These are phyloP conservation scores for Aspergillaceae sp. DNA, from an alignment of 2,329 filamentous ascomycete species.

Conservation along the genomic window DNA sequence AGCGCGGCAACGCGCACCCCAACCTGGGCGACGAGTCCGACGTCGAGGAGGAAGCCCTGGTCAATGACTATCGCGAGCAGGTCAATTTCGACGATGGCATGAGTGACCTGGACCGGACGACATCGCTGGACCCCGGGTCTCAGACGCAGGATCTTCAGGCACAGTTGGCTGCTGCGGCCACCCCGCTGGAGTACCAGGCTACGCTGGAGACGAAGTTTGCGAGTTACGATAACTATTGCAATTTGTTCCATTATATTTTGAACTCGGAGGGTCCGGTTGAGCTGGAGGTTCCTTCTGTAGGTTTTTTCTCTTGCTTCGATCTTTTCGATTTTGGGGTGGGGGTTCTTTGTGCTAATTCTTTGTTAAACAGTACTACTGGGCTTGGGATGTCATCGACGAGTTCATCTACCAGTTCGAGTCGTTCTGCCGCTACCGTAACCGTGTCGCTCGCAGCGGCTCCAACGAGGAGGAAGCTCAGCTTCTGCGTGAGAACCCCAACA, in stretches of 20 bases:
- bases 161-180: slow-evolving; percentile 81
- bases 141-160: slow-evolving; percentile 88
- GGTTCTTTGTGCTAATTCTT: background rate
- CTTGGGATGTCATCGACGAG: slow-evolving; percentile 99
- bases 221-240: slow-evolving; percentile 99
- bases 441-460: slow-evolving; percentile 68
- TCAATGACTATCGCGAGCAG: slow-evolving; percentile 92
- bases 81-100: slow-evolving; percentile 86
- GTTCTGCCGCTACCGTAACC: slow-evolving; percentile 93
- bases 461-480: slow-evolving; percentile 90
- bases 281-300: slow-evolving; percentile 88
- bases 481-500: slow-evolving; percentile 93
- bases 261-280: slow-evolving; percentile 99
- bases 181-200: slow-evolving; percentile 91
- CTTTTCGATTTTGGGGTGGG: background rate
- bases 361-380: slow-evolving; percentile 79
- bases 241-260: slow-evolving; percentile 96
- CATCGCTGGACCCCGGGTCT: slow-evolving; percentile 59
- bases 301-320: slow-evolving; percentile 23
- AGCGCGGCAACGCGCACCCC: slow-evolving; percentile 34
- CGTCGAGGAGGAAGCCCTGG: slow-evolving; percentile 90
- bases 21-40: slow-evolving; percentile 71
- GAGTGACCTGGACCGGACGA: slow-evolving; percentile 69
- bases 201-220: slow-evolving; percentile 94
- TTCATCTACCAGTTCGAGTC: slow-evolving; percentile 99